Base-by-base conservation (phyloP, 805 yeast genomes). In the Clavispora vitiphila region DNA sequence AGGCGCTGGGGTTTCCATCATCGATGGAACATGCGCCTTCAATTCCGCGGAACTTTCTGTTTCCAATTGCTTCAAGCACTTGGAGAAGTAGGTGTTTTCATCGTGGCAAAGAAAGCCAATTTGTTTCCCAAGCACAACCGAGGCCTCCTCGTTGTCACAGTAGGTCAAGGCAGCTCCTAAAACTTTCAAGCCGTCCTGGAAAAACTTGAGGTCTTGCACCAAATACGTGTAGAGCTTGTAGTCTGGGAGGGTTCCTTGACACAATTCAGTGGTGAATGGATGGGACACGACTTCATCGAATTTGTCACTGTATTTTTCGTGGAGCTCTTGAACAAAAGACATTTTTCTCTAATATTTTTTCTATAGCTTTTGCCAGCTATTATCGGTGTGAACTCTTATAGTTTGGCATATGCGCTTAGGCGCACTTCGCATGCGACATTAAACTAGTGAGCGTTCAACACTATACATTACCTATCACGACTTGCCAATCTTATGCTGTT, bases 191-290 rank as follows among this genome's bases (percentile, higher is more conserved):
- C 75, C 71, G 5, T 59, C 44, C 34, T 67, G 69, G 53, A 76
- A 76, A 48, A 67, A 76, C 39, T 65, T 67, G 42, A 73, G 53
- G 51, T 77, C 82, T 50, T 77, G 81, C 2, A 64, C 61, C 38
- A 76, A 48, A 46, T 77, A 77, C 1, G 72, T 64, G 51, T 58
- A 70, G 12, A 76, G 56, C 27, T 56, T 67, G 37, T 62, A 53
- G 46, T 73, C 72, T 0, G 70, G 57, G 11, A 77, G 54, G 1
- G 69, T 62, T 1, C 81, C 82, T 9, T 49, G 48, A 47, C 78
- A 74, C 31, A 73, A 50, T 44, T 77, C 76, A 27, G 57, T 57
- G 20, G 78, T 70, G 27, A 75, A 58, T 6, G 56, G 60, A 46
- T 72, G 78, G 21, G 59, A 50, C 7, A 64, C 64, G 1, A 77